Evolutionary conservation across 495 filamentous ascomycete species (phyloP).

Genomic region (Talaromyces nanjingensis): DNA sequence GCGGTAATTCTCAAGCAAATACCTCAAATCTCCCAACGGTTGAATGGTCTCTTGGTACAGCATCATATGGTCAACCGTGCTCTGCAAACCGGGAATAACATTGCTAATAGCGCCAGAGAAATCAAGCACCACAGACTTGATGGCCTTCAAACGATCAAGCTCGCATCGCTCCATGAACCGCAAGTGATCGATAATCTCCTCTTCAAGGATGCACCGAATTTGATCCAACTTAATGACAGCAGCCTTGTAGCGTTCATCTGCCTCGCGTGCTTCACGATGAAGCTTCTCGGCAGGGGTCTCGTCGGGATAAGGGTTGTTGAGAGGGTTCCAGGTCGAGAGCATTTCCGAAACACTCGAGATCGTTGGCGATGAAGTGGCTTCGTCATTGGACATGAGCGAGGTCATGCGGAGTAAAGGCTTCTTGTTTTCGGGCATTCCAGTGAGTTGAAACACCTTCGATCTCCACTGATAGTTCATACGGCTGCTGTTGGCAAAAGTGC

Average conservation of each 20-base stretch:
- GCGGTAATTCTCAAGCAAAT: constrained; percentile 95
- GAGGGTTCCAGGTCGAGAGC: constrained; percentile 81
- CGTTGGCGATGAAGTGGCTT: constrained; percentile 60
- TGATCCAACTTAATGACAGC: constrained; percentile 78
- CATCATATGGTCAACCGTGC: constrained; percentile 96
- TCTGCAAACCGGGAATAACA: constrained; percentile 91
- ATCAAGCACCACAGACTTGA: constrained; percentile 95
- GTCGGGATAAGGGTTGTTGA: constrained; percentile 82
- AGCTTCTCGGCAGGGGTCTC: constrained; percentile 84
- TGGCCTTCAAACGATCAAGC: constrained; percentile 89
- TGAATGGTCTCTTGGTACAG: constrained; percentile 98
- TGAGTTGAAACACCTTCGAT: constrained; percentile 78
- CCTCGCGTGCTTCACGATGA: constrained; percentile 80
- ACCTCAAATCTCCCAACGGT: constrained; percentile 82
- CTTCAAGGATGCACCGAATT: constrained; percentile 87
- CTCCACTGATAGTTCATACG: constrained; percentile 98
- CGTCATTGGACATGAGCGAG: constrained; percentile 52
- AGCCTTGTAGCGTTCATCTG: constrained; percentile 89
- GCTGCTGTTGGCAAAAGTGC: constrained; percentile 92
- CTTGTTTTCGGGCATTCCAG: constrained; percentile 85
- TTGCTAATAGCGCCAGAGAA: constrained; percentile 98
- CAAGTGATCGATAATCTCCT: constrained; percentile 85
- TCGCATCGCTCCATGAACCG: constrained; percentile 98
- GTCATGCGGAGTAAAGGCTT: constrained; percentile 61
- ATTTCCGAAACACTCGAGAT: constrained; percentile 79